Evolutionary conservation across 2,329 filamentous ascomycete species (phyloP), one percentile per base, ranked within the genome.

Genomic region (Colletotrichum echinochloae): DNA sequence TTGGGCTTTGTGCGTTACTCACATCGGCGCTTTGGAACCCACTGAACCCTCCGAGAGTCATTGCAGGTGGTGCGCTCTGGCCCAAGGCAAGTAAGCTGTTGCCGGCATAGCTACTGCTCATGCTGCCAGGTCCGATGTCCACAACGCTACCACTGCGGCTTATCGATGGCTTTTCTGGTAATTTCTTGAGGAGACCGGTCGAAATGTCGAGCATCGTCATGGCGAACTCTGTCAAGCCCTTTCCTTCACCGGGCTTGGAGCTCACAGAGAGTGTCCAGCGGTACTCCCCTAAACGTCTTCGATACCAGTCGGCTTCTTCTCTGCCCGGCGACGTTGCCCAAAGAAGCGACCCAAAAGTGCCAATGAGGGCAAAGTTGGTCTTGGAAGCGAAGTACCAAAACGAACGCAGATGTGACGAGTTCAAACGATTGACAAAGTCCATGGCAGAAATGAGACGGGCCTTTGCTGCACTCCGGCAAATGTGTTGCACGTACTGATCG

Each of bases 361-460:
- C 95, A 76, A 98, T 97, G 14, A 98, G 86, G 0, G 95, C 95
- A 81, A 98, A 98, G 81, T 97, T 97, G 46, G 92, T 93, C 76
- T 94, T 93, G 49, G 92, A 94, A 2, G 93, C 91, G 78, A 95
- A 95, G 78, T 93, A 95, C 95, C 95, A 98, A 82, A 98, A 98
- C 0, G 94, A 89, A n/a, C 92, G 90, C 37, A 98, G 87, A 76
- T 98, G 95, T 44, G 91, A 89, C 0, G 94, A 94, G 54, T 92
- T 94, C 39, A 98, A 88, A 0, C 95, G 91, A 81, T 98, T 98
- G 76, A 97, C 94, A 81, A 98, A 97, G 79, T 98, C 95, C 93
- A 98, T 97, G 73, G 95, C 94, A 28, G 93, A 97, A 77, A 98
- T 97, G 41, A 98, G 87, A 7, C 95, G 92, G 0, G 95, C 97